Percentiles rank a stretch among this genome's conserved stretches.
Conservation (phyloP, 441 rosid species). For the Syzygium malaccense region DNA sequence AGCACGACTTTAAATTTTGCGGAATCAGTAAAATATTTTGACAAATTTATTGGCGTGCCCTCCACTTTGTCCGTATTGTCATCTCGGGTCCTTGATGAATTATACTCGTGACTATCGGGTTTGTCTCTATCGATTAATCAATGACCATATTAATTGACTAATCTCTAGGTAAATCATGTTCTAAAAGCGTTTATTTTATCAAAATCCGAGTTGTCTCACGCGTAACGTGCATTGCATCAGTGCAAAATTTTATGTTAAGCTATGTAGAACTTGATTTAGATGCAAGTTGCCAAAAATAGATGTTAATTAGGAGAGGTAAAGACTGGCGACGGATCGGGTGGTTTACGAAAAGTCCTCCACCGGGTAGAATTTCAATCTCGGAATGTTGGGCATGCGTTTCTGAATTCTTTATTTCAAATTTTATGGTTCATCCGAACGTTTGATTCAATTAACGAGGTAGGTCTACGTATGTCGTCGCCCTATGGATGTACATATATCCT, state of each 20-base stretch:
- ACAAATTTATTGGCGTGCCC: not conserved
- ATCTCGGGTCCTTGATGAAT: not conserved
- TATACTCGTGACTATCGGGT: not conserved
- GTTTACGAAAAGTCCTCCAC: not conserved
- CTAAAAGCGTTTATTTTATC: not conserved
- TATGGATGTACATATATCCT: not conserved
- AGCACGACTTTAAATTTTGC: not conserved
- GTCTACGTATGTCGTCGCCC: too few species aligned
- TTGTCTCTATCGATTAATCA: not conserved
- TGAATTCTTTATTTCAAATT: not conserved
- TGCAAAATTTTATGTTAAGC: not conserved
- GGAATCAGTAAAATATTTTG: not conserved
- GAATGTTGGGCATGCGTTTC: too few species aligned
- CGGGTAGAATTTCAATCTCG: not conserved
- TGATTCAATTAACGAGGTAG: not conserved
- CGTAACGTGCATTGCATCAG: not conserved
- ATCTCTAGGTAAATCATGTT: not conserved
- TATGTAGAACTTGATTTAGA: not conserved
- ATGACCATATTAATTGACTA: not conserved
- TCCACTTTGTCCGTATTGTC: not conserved
- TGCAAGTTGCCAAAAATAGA: not conserved
- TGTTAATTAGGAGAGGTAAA: not conserved
- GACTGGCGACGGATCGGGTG: too few species aligned
- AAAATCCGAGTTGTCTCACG: not conserved
- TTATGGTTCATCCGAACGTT: accelerated